These are phyloP conservation scores for Peronospora tabacina DNA, from an alignment of 352 stramenopile genomes.

Conservation along the genomic window DNA sequence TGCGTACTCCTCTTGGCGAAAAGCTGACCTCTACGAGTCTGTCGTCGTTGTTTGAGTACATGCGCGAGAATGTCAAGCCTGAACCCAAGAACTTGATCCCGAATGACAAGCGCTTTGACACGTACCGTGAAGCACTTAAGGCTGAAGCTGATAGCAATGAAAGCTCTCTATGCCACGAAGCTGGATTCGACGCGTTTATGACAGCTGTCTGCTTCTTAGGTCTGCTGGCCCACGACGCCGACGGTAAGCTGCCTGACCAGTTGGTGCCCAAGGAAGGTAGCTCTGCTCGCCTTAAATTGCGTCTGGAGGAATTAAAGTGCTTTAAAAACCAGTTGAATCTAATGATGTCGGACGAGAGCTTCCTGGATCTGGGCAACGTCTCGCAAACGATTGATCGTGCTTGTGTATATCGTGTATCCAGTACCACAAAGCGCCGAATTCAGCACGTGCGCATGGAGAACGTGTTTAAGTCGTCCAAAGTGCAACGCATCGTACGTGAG, in stretches of 20 bases:
- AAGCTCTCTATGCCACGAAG: slow-evolving; percentile 68
- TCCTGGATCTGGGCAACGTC: slow-evolving; percentile 45
- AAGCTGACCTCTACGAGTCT: slow-evolving; percentile 59
- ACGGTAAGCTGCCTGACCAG: slow-evolving; percentile 37
- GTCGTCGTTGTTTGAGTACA: slow-evolving; percentile 67
- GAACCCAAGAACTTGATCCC: slow-evolving; percentile 48
- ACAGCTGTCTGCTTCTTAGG: slow-evolving; percentile 72
- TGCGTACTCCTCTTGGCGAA: slow-evolving; percentile 42
- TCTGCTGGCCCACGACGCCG: slow-evolving; percentile 47
- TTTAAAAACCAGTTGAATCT: slow-evolving; percentile 74
- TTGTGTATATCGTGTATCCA: slow-evolving; percentile 53
- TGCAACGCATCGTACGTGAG: slow-evolving; percentile 56
- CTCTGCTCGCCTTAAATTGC: slow-evolving; percentile 28
- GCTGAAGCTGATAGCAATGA: slow-evolving; percentile 38
- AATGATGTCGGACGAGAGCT: slow-evolving; percentile 68
- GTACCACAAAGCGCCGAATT: slow-evolving; percentile 52
- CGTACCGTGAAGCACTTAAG: slow-evolving; percentile 53
- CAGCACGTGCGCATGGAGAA: slow-evolving; percentile 60
- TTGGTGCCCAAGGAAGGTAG: slow-evolving; percentile 22
- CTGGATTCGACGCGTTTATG: slow-evolving; percentile 85
- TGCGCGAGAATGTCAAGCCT: slow-evolving; percentile 57
- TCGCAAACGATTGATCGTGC: slow-evolving; percentile 58
- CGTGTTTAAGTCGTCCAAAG: slow-evolving; percentile 53
- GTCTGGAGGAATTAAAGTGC: slow-evolving; percentile 38
- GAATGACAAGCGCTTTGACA: slow-evolving; percentile 46